Conservation (phyloP, 129 eudicot genomes). For the Pulicaria dysenterica region DNA sequence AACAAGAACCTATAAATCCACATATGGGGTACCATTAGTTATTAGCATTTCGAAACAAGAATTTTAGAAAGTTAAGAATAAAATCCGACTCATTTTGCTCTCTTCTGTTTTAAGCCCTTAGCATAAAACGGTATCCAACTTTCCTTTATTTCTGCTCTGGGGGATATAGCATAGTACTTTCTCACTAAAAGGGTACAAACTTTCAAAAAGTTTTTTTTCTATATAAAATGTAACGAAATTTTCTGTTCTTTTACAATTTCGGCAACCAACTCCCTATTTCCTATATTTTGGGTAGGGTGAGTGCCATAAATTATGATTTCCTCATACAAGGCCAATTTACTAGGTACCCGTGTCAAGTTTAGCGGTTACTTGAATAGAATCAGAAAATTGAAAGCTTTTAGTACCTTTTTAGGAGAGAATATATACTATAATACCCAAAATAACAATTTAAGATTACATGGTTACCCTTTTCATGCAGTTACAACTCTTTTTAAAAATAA, state of each 20-base stretch:
- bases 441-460: not conserved
- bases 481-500: not conserved
- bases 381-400: not conserved
- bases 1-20: constrained; percentile 63
- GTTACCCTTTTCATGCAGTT: not conserved
- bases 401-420: not conserved
- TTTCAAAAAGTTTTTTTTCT: not conserved
- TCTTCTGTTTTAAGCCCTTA: not conserved
- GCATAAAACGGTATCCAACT: not conserved
- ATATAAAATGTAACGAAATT: not conserved
- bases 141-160: not conserved
- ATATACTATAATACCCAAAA: not conserved
- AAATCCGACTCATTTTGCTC: not conserved
- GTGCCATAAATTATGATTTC: not conserved
- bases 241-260: not conserved
- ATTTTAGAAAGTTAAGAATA: not conserved
- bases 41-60: not conserved
- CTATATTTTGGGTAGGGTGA: not conserved
- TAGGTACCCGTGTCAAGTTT: not conserved
- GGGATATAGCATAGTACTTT: not conserved
- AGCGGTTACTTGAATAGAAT: not conserved
- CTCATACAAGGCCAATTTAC: not conserved
- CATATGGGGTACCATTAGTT: constrained; percentile 7
- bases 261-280: not conserved
- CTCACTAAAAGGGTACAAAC: not conserved